These are phyloP conservation scores for Colletotrichum eleusines DNA, from an alignment of 2,329 filamentous ascomycete species.

Conservation along the genomic window DNA sequence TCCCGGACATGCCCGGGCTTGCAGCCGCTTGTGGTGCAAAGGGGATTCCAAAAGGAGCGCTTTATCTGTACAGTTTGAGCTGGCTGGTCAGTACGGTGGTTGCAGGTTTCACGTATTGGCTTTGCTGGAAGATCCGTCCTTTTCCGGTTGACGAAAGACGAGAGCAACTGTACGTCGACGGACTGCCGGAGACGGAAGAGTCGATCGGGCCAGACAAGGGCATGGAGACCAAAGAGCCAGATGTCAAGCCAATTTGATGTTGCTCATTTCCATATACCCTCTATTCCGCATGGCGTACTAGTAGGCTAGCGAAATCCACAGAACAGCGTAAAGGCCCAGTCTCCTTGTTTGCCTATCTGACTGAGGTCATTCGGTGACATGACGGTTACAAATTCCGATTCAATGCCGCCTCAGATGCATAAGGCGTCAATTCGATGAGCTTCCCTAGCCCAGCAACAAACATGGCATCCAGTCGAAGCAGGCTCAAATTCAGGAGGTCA, in stretches of 20 bases:
- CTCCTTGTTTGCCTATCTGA: background rate
- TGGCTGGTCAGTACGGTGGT: conserved; percentile 44
- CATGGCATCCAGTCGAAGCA: conserved; percentile 24
- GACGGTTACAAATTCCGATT: conserved; percentile 4
- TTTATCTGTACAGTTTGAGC: conserved; percentile 44
- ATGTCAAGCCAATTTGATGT: background rate
- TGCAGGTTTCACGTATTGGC: conserved; percentile 37
- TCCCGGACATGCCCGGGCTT: conserved; percentile 45
- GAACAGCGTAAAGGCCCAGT: no score
- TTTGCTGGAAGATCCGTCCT: conserved; percentile 19
- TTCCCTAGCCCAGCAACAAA: conserved; percentile 32
- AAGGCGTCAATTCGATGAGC: conserved; percentile 22
- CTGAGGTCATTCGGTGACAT: background rate
- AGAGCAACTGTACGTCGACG: conserved; percentile 22
- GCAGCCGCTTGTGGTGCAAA: conserved; percentile 43
- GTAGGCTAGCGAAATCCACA: background rate
- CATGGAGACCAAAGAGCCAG: background rate
- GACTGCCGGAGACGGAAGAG: background rate
- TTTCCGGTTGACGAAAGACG: conserved; percentile 11
- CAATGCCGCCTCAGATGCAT: conserved; percentile 17
- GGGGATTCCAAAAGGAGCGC: conserved; percentile 38
- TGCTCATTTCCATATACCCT: background rate
- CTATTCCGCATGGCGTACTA: no score
- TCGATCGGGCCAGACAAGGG: conserved; percentile 5
- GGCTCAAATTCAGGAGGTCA: conserved; percentile 21